Base-by-base conservation (phyloP, 1,139 yeast genomes). In the Taphrina pruni region DNA sequence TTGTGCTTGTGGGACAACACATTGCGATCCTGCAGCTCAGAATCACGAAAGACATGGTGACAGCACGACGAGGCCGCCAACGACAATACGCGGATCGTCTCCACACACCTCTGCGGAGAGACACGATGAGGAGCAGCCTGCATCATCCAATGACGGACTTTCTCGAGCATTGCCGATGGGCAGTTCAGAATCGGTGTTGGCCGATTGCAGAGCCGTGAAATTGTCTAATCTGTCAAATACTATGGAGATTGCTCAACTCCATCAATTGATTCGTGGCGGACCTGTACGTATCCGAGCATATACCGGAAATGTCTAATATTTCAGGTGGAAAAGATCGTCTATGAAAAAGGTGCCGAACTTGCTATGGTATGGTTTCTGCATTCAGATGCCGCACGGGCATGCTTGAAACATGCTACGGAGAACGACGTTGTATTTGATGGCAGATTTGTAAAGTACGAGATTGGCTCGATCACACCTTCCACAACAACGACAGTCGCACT, bases 401-500 rank as follows among this genome's bases (percentile, higher is more conserved):
- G 51, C 20, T 21, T 46, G 20, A 21, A 46, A 11, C 20, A 46
- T 46, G 51, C 51, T 17, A 17, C 14, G 2, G 26, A 46, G 17
- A 17, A 46, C 51, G 51, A 46, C 26, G 26, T 46, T 8, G 51
- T 46, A n/a, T 17, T 46, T 9, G 51, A 46, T 21, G 51, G 26
- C 11, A 17, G 26, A 11, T 46, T 46, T 17, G 26, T 46, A 8
- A 21, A 17, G 26, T 46, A 46, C 26, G 51, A 46, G 51, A 11
- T 17, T 17, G 32, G 32, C 32, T 26, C 32, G 32, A 26, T 26
- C 32, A 9, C n/a, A 17, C 20, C 20, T 21, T 2, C 51, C 11
- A 11, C 20, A 17, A 17, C n/a, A n/a, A 11, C 32, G 32, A 26
- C 32, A 26, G 32, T 26, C 32, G 32, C 4, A 26, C 32, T 26